Percentiles rank a stretch among this genome's conserved stretches.
These are phyloP conservation scores for Corylus heterophylla DNA, from an alignment of 306 rosid genomes.

Conservation along the genomic window DNA sequence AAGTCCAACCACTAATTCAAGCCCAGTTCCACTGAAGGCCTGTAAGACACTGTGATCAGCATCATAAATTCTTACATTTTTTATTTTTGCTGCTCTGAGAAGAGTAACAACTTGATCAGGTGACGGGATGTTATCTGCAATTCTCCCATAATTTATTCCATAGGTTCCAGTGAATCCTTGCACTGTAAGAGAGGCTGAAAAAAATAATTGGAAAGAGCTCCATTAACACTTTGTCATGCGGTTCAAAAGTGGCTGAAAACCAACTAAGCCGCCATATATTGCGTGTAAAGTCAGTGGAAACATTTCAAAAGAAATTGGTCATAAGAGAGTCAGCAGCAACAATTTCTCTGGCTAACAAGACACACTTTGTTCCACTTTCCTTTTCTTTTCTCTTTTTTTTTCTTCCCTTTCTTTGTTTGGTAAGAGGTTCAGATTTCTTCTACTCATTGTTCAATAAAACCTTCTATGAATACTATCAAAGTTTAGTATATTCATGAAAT, in stretches of 20 bases:
- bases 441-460: neutral
- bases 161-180: slow-evolving; percentile 90
- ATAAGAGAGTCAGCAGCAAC: neutral
- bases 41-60: slow-evolving; percentile 85
- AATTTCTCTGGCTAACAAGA: neutral
- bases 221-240: slow-evolving; percentile 31
- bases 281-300: neutral
- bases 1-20: slow-evolving; percentile 83
- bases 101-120: slow-evolving; percentile 88
- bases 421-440: neutral
- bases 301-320: neutral
- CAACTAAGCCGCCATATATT: slow-evolving; percentile 1
- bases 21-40: slow-evolving; percentile 87
- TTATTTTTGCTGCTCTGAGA: slow-evolving; percentile 81
- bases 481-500: neutral
- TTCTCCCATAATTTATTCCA: slow-evolving; percentile 90
- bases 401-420: neutral
- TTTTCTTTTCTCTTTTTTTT: neutral
- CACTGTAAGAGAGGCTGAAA: slow-evolving; percentile 47
- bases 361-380: neutral
- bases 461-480: neutral
- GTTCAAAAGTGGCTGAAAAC: neutral
- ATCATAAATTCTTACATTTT: slow-evolving; percentile 80
- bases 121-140: slow-evolving; percentile 86
- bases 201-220: slow-evolving; percentile 22